Evolutionary conservation across 805 yeast species (phyloP), one percentile per base, ranked within the genome.

Genomic region (Cyberlindnera amylophila): DNA sequence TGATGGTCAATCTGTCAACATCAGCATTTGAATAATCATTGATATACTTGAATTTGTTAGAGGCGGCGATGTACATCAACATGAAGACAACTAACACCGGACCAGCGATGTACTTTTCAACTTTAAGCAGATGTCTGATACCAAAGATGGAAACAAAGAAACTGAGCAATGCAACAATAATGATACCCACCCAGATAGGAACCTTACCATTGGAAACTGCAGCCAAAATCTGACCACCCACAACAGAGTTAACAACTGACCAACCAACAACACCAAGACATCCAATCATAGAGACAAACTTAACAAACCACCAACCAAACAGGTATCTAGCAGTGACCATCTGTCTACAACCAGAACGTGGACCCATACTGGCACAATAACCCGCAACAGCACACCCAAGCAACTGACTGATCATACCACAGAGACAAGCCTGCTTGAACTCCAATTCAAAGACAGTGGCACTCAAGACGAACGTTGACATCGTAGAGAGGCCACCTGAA

Each of bases 161-260:
- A 15, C 88, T 77, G 10, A 81, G 60, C 2, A 77, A 62, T 11
- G 85, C 77, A 43, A 87, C 82, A 37, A 88, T 80, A 19, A 83
- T 62, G 43, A 88, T 82, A 4, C 96, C 96, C 15, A 79, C 80
- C 57, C 80, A 78, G 30, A 86, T 56, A 2, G 95, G 87, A 1
- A 87, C 72, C 46, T 69, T 72, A 13, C 77, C 85, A 51, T 79
- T 65, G 31, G 88, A 79, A 16, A 88, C 67, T 32, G 83, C 74
- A 8, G 78, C 70, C 36, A 88, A 62, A 45, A 88, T 82, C 63
- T 88, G 89, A 15, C 96, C 96, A 30, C 95, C 96, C 43, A 86
- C 81, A 37, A 87, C 93, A 52, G 85, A 77, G 58, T 86, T 87
- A n/a, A 87, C 89, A 28, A 88, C 81, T n/a, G 91, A 78, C 96